Percentiles rank a stretch among this genome's conserved stretches.
phyloP scores from a whole-genome alignment of 495 filamentous ascomycete genomes.

The Aspergillus campestris region DNA sequence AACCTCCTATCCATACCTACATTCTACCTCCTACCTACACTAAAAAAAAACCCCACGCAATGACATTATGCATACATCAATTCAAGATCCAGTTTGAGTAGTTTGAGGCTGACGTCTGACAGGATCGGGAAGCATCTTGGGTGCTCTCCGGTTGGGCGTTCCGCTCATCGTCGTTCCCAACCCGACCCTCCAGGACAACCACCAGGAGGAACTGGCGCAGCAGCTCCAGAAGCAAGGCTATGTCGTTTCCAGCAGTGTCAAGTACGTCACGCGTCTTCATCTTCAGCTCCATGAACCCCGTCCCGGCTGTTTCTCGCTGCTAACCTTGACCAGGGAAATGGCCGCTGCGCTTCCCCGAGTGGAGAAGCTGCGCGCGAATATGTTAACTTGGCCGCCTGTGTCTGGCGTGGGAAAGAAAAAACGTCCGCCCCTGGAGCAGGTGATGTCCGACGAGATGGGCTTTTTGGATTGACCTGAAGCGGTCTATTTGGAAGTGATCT shows the following conservation, averaged over 20 bases:
- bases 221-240: conserved; percentile 62
- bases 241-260: conserved; percentile 54
- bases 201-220: conserved; percentile 79
- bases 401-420: conserved; percentile 29
- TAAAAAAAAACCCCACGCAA: neutral
- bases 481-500: too few relatives aligned
- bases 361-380: conserved; percentile 31
- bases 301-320: neutral
- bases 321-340: conserved; percentile 32
- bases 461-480: conserved; percentile 38
- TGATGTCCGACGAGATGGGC: conserved; percentile 51
- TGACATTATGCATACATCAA: too few relatives aligned
- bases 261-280: conserved; percentile 36
- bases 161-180: conserved; percentile 85
- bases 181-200: conserved; percentile 72
- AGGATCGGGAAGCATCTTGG: conserved; percentile 89
- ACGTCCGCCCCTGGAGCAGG: conserved; percentile 33
- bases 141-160: conserved; percentile 57
- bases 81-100: too few relatives aligned
- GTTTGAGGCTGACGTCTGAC: conserved; percentile 3
- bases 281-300: neutral
- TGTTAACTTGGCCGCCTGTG: conserved; percentile 42
- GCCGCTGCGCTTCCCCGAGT: conserved; percentile 30
- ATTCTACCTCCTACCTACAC: neutral
- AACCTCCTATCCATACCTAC: neutral